phyloP scores from a whole-genome alignment of 2,329 filamentous ascomycete genomes.

The Botrytis medusae region DNA sequence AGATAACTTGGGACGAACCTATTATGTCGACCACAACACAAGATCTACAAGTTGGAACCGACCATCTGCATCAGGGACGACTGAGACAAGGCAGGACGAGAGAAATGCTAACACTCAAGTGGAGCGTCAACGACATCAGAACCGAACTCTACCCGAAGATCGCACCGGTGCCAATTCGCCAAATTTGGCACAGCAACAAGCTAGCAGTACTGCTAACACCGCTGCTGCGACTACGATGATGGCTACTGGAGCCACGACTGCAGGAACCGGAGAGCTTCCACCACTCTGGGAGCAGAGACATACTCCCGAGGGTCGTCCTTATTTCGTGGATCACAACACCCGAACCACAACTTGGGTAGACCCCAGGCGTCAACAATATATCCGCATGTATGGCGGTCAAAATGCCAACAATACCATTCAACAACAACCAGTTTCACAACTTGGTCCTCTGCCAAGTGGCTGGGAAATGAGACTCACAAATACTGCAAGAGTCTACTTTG shows the following conservation, averaged over 20 bases:
- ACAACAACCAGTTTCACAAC: conserved; percentile 94
- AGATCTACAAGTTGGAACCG: conserved; percentile 95
- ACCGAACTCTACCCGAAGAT: conserved; percentile 92
- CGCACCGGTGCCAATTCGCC: conserved; percentile 91
- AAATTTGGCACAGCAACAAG: conserved; percentile 59
- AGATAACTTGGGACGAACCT: conserved; percentile 91
- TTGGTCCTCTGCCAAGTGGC: conserved; percentile 90
- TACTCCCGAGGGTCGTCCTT: conserved; percentile 90
- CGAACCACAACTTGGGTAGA: conserved; percentile 98
- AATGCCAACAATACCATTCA: conserved; percentile 88
- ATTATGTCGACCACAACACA: conserved; percentile 98
- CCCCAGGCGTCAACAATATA: conserved; percentile 94
- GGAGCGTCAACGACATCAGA: conserved; percentile 91
- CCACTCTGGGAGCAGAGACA: conserved; percentile 95
- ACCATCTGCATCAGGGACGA: conserved; percentile 75
- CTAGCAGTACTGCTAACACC: conserved; percentile 38
- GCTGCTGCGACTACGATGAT: conserved; percentile 75
- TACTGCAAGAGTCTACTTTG: conserved; percentile 96
- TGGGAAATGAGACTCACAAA: conserved; percentile 99
- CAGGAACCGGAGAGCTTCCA: conserved; percentile 90
- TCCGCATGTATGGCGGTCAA: conserved; percentile 91
- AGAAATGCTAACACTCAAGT: conserved; percentile 90
- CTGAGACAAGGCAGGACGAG: conserved; percentile 72
- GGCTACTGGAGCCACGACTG: conserved; percentile 91
- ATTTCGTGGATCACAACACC: conserved; percentile 98